These are phyloP conservation scores for Priceomyces melissophilus DNA, from an alignment of 805 yeast species.

Conservation along the genomic window DNA sequence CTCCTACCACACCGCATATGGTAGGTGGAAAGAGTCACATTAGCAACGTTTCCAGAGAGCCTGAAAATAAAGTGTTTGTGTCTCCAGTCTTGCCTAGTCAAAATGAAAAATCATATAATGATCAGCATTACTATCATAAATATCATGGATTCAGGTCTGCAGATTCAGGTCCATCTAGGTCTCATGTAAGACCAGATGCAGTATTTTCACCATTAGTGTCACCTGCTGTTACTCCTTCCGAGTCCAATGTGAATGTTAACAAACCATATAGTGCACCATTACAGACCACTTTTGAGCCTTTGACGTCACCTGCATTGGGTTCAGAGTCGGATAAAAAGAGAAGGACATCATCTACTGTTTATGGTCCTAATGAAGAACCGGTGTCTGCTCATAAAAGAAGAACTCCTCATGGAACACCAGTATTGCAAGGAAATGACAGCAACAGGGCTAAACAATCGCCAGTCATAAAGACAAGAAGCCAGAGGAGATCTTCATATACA, in stretches of 20 bases:
- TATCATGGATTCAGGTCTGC: slow-evolving; percentile 13
- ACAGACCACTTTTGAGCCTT: slow-evolving; percentile 41
- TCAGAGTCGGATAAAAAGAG: slow-evolving; percentile 34
- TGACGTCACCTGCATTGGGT: slow-evolving; percentile 67
- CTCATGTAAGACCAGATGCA: slow-evolving; percentile 51
- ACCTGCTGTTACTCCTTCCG: slow-evolving; percentile 71
- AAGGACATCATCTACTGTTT: slow-evolving; percentile 31
- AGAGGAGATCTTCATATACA: slow-evolving; percentile 4
- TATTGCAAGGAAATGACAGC: slow-evolving; percentile 23
- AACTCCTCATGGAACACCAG: slow-evolving; percentile 45
- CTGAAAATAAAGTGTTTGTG: slow-evolving; percentile 12
- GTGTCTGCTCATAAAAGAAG: slow-evolving; percentile 26
- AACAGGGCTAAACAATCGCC: slow-evolving; percentile 33
- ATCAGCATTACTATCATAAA: slow-evolving; percentile 39
- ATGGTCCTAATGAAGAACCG: slow-evolving; percentile 25
- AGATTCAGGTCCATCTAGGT: slow-evolving; percentile 15
- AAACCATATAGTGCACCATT: slow-evolving; percentile 20
- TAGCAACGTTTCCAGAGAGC: slow-evolving; percentile 1
- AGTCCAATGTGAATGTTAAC: slow-evolving; percentile 23
- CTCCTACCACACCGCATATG: slow-evolving; percentile 24
- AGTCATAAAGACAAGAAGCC: slow-evolving; percentile 24
- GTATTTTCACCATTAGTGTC: slow-evolving; percentile 75
- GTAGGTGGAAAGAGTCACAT: slow-evolving; percentile 12
- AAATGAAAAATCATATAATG: slow-evolving; percentile 38
- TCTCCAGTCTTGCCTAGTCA: slow-evolving; percentile 42